Evolutionary conservation across 164 flowering plant species (phyloP), one percentile per base, ranked within the genome.

Genomic region (Sedum album): DNA sequence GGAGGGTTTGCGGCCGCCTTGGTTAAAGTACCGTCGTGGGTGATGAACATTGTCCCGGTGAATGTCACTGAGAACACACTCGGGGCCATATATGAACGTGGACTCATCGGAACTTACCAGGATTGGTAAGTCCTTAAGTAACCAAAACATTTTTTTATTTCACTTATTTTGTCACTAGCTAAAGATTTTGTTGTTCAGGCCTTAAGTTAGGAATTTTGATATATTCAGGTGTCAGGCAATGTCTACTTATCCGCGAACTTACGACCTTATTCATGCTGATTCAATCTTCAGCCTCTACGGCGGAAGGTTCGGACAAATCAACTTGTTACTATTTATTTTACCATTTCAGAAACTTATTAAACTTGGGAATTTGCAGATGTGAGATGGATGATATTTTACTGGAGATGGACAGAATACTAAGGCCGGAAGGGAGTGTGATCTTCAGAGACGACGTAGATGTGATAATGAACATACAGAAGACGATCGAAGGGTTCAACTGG

Each of bases 1-100:
- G 99, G 99, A 48, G 99, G 99, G 18, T 95, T 95, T 68, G 99
- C 99, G 0, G 96, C 97, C 7, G 92, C 97, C 0, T 78, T 95
- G 0, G 65, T 80, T 0, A 72, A 85, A 39, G 88, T 87, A 70
- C 96, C 95, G 0, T 75, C 83, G n/a, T 93, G 98, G 96, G 96
- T 90, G 20, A 88, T 93, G 96, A 93, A 93, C 63, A 71, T 85
- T 4, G 90, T 88, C 30, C 95, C 98, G 7, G 76, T 76, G 6
- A 85, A 88, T 66, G 84, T 87, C 0, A 69, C 80, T 68, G 35
- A 75, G 68, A 73, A 90, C 67, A 88, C 90, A 0, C 82, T 93
- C 30, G 96, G 96, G 23, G 88, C 79, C 61, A 74, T 93, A 6
- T 93, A 77, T 31, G 93, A 93, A 67, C 86, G 98, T 17, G 96